phyloP scores from a whole-genome alignment of 75 land plant species.

The Picea glauca region DNA sequence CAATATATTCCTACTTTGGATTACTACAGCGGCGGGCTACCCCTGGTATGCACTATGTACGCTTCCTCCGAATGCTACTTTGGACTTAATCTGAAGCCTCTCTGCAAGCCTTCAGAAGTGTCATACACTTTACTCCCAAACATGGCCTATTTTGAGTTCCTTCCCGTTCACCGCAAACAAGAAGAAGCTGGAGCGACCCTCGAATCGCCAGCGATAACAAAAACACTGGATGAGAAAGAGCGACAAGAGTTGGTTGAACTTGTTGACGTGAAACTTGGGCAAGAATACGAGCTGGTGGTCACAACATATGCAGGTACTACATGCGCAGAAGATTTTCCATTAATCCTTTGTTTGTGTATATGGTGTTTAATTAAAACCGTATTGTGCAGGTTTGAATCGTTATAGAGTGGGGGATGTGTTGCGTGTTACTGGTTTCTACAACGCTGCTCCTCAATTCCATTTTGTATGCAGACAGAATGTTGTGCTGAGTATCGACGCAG shows the following conservation, averaged over 20 bases:
- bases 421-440: constrained; percentile 71
- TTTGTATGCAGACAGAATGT: constrained; percentile 75
- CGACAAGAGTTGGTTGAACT: constrained; percentile 46
- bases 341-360: neutral
- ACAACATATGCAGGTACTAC: constrained; percentile 75
- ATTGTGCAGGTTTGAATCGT: constrained; percentile 55
- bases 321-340: neutral
- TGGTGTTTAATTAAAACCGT: neutral
- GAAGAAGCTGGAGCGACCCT: constrained; percentile 5
- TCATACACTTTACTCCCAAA: constrained; percentile 31
- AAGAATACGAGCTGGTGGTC: constrained; percentile 91
- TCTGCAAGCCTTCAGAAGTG: constrained; percentile 11
- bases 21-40: constrained; percentile 22
- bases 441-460: constrained; percentile 64
- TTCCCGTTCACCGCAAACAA: constrained; percentile 27
- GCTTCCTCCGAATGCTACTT: constrained; percentile 33
- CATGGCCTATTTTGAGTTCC: constrained; percentile 40
- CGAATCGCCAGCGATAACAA: constrained; percentile 3
- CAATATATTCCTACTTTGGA: constrained; percentile 34
- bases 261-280: constrained; percentile 66
- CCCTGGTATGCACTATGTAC: constrained; percentile 37
- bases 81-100: constrained; percentile 27
- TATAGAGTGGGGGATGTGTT: constrained; percentile 78
- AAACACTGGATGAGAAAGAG: constrained; percentile 8
- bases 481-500: constrained; percentile 68